phyloP scores from a whole-genome alignment of 2,329 filamentous ascomycete species.

The Fusarium xyrophilum region DNA sequence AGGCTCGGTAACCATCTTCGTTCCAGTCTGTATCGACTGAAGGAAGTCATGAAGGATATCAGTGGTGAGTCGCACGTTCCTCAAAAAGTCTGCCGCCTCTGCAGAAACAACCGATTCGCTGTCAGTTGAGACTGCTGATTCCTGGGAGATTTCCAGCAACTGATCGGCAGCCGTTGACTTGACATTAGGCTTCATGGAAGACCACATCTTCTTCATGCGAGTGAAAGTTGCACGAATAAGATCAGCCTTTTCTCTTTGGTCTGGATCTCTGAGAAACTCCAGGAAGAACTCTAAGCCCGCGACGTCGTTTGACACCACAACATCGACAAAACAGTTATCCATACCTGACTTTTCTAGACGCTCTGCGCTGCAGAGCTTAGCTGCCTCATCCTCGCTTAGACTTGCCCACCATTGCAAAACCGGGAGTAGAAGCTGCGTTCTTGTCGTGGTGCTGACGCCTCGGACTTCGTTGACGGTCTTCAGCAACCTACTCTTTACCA shows the following conservation, averaged over 20 bases:
- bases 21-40: conserved; percentile 74
- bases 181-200: conserved; percentile 69
- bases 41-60: conserved; percentile 75
- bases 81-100: conserved; percentile 75
- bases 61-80: conserved; percentile 75
- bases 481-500: conserved; percentile 76
- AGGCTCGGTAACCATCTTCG: conserved; percentile 73
- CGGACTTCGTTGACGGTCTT: conserved; percentile 75
- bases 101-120: conserved; percentile 52
- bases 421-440: conserved; percentile 79
- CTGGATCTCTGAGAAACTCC: conserved; percentile 52
- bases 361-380: conserved; percentile 50
- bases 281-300: conserved; percentile 61
- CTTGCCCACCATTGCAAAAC: conserved; percentile 73
- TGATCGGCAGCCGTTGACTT: conserved; percentile 66
- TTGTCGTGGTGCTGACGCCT: conserved; percentile 70
- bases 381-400: conserved; percentile 59
- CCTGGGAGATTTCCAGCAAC: conserved; percentile 68
- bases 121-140: conserved; percentile 45
- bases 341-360: conserved; percentile 52
- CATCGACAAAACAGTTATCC: conserved; percentile 56
- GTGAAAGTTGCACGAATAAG: conserved; percentile 71
- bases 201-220: conserved; percentile 76
- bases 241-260: conserved; percentile 51
- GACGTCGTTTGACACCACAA: conserved; percentile 62